phyloP scores from a whole-genome alignment of 1,139 yeast genomes.

The Hansenula sp. region DNA sequence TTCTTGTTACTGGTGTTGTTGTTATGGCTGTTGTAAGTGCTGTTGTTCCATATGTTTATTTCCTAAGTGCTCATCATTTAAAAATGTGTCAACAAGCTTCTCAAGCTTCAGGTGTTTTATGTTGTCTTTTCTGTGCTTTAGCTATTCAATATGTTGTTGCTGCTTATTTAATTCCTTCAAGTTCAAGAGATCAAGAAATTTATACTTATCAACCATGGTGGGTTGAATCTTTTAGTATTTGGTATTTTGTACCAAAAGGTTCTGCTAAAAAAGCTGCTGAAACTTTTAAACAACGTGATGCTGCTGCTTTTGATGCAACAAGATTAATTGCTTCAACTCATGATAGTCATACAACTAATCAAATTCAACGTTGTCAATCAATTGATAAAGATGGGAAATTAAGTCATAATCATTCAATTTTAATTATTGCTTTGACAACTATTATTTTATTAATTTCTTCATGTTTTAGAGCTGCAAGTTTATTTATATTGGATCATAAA shows the following conservation, averaged over 20 bases:
- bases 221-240: constrained; percentile 59
- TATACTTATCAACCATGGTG: constrained; percentile 75
- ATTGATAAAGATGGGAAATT: constrained; percentile 19
- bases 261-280: constrained; percentile 47
- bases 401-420: constrained; percentile 44
- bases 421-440: constrained; percentile 47
- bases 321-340: constrained; percentile 37
- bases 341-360: constrained; percentile 10
- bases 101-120: constrained; percentile 52
- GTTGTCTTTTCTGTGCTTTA: constrained; percentile 53
- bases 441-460: constrained; percentile 52
- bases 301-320: constrained; percentile 41
- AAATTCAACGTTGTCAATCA: constrained; percentile 25
- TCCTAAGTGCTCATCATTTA: constrained; percentile 42
- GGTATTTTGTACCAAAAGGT: constrained; percentile 48
- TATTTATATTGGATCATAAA: constrained; percentile 36
- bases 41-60: constrained; percentile 58
- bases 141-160: constrained; percentile 45
- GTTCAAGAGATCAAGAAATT: constrained; percentile 46
- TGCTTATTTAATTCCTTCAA: constrained; percentile 56
- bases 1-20: constrained; percentile 52
- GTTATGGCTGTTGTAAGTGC: constrained; percentile 68
- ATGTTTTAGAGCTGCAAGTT: constrained; percentile 51
- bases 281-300: constrained; percentile 48
- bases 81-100: constrained; percentile 52